Conservation (phyloP, 768 basidiomycete genomes). For the Boletus speciosus region DNA sequence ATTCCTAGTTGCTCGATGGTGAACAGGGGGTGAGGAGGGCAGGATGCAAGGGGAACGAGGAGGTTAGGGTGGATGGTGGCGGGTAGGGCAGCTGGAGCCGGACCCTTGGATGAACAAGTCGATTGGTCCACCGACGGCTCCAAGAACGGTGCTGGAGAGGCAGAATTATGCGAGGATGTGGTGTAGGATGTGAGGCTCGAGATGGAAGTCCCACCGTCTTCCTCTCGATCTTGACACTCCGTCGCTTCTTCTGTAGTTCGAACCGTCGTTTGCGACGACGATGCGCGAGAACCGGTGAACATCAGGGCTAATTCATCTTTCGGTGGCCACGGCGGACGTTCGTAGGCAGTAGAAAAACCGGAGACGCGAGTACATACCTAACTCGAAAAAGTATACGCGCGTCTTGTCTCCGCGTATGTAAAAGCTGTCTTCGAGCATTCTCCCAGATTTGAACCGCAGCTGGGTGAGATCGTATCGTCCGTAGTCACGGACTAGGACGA, state of each 20-base stretch:
- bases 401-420: slow-evolving; percentile 98
- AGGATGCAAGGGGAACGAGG: slow-evolving; percentile 19
- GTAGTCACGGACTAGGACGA: slow-evolving; percentile 87
- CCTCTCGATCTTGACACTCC: slow-evolving; percentile 27
- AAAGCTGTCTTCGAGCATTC: slow-evolving; percentile 90
- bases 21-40: slow-evolving; percentile 62
- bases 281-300: slow-evolving; percentile 62
- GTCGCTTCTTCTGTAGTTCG: slow-evolving; percentile 33
- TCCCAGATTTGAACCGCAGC: slow-evolving; percentile 82
- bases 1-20: slow-evolving; percentile 81
- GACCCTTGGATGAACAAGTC: not conserved
- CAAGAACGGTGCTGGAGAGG: not conserved
- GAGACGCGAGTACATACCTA: slow-evolving; percentile 46
- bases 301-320: slow-evolving; percentile 76
- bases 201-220: slow-evolving; percentile 6
- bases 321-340: not conserved
- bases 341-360: not conserved
- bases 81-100: not conserved
- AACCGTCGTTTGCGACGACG: slow-evolving; percentile 32
- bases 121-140: not conserved
- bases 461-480: slow-evolving; percentile 94
- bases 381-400: slow-evolving; percentile 93
- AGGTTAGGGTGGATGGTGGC: slow-evolving; percentile 37
- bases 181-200: slow-evolving; percentile 7
- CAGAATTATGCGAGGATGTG: slow-evolving; percentile 3